phyloP scores from a whole-genome alignment of 2,329 filamentous ascomycete species.

The Ceratocystis huliohia region DNA sequence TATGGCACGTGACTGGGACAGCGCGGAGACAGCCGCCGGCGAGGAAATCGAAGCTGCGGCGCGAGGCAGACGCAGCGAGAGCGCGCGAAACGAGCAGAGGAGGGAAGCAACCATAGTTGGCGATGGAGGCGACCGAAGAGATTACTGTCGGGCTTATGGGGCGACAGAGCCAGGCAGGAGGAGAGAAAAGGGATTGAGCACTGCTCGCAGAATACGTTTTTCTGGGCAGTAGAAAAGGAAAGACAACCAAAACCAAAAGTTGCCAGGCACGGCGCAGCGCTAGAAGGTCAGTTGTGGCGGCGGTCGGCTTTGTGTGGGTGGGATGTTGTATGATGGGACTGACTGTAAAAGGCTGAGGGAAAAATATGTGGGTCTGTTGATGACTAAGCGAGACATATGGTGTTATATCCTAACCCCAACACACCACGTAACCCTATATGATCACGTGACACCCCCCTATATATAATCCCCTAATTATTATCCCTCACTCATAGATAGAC shows the following conservation, averaged over 20 bases:
- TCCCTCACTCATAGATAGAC: too few species aligned
- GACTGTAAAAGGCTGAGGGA: conserved; percentile 12
- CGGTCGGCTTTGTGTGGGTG: not conserved
- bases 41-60: not conserved
- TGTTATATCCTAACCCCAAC: too few species aligned
- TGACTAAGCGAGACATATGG: not conserved
- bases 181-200: not conserved
- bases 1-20: not conserved
- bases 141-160: too few species aligned
- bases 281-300: not conserved
- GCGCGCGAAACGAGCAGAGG: conserved; percentile 23
- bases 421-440: too few species aligned
- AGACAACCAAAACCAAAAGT: not conserved
- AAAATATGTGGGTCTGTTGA: conserved; percentile 7
- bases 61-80: conserved; percentile 22
- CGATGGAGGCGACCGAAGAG: not conserved
- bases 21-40: not conserved
- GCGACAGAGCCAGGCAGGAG: not conserved
- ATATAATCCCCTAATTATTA: too few species aligned
- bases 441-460: too few species aligned
- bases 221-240: not conserved
- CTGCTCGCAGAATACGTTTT: not conserved
- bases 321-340: not conserved
- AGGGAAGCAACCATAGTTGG: conserved; percentile 21
- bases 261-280: not conserved